Evolutionary conservation across 2,329 filamentous ascomycete species (phyloP).

Genomic region (Venturia pyrina): DNA sequence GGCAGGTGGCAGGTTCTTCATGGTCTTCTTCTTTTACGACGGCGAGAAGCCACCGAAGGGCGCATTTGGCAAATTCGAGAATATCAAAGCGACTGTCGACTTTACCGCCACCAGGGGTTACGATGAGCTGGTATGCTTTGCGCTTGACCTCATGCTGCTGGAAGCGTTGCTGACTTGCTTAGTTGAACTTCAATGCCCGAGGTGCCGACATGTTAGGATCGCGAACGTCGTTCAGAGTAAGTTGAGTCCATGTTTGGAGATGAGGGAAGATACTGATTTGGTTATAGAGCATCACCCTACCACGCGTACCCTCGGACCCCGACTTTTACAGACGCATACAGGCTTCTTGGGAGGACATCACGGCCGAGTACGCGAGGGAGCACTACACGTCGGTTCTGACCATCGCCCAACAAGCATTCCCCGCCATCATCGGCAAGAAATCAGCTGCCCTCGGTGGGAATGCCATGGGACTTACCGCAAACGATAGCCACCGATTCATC

Average conservation of each 20-base stretch:
- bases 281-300: conserved; percentile 8
- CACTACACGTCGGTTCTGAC: conserved; percentile 18
- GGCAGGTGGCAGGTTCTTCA: background rate
- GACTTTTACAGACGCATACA: conserved; percentile 28
- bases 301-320: conserved; percentile 19
- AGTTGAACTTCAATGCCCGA: too few species aligned
- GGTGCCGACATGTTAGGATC: too few species aligned
- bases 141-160: too few species aligned
- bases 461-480: conserved; percentile 7
- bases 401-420: conserved; percentile 26
- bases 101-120: too few species aligned
- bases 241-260: too few species aligned
- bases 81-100: conserved; percentile 16
- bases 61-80: conserved; percentile 25
- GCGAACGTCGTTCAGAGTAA: too few species aligned
- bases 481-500: conserved; percentile 17
- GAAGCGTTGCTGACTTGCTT: too few species aligned
- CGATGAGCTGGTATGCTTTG: too few species aligned
- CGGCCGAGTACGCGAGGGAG: conserved; percentile 18
- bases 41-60: conserved; percentile 23
- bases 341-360: conserved; percentile 21
- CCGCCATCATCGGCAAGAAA: conserved; percentile 17
- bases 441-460: conserved; percentile 4
- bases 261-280: too few species aligned
- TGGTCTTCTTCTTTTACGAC: conserved; percentile 29